phyloP scores from a whole-genome alignment of 352 stramenopile species.

The Peronospora destructor region DNA sequence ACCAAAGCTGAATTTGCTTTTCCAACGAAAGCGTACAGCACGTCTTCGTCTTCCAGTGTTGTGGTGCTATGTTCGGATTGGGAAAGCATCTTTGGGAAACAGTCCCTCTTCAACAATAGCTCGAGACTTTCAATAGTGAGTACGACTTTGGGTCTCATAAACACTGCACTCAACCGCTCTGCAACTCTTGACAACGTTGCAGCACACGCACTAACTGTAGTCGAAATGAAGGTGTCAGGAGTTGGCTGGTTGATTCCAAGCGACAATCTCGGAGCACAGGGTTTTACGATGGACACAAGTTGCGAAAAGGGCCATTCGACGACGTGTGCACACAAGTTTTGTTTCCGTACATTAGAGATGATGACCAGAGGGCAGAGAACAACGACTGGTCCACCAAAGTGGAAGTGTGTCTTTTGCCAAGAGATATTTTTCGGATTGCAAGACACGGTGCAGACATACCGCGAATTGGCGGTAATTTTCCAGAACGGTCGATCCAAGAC shows the following conservation, averaged over 20 bases:
- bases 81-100: slow-evolving; percentile 52
- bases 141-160: slow-evolving; percentile 36
- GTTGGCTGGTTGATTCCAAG: slow-evolving; percentile 49
- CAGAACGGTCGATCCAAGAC: slow-evolving; percentile 31
- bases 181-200: neutral
- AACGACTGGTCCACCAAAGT: slow-evolving; percentile 18
- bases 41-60: slow-evolving; percentile 16
- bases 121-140: slow-evolving; percentile 45
- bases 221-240: slow-evolving; percentile 29
- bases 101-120: slow-evolving; percentile 41
- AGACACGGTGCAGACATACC: slow-evolving; percentile 42
- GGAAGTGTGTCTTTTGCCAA: slow-evolving; percentile 47
- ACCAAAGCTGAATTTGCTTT: slow-evolving; percentile 35
- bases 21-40: slow-evolving; percentile 13
- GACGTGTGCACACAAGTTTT: slow-evolving; percentile 36
- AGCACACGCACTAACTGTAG: slow-evolving; percentile 16
- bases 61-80: slow-evolving; percentile 61
- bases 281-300: slow-evolving; percentile 31
- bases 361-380: slow-evolving; percentile 3
- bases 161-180: slow-evolving; percentile 21
- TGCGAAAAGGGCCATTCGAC: slow-evolving; percentile 45
- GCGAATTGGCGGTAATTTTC: slow-evolving; percentile 32
- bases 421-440: slow-evolving; percentile 48
- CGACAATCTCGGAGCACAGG: neutral
- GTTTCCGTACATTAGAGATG: slow-evolving; percentile 21